phyloP scores from a whole-genome alignment of 2,329 filamentous ascomycete species.

The Ophiostoma angusticollis region DNA sequence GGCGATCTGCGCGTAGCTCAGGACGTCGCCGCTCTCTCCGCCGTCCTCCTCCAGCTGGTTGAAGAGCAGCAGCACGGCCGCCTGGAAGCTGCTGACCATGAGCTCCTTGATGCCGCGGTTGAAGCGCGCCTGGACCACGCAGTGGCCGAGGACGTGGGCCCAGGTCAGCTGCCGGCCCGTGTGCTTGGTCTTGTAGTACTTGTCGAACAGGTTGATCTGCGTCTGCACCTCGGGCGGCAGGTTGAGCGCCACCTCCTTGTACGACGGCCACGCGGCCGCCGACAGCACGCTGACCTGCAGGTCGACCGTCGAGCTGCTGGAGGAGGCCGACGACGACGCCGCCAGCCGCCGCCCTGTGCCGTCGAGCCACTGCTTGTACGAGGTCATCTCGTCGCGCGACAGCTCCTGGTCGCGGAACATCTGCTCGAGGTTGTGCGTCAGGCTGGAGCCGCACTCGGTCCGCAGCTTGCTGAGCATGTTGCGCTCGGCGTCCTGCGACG shows the following conservation, averaged over 20 bases:
- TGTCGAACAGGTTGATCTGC: constrained; percentile 71
- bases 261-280: constrained; percentile 83
- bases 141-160: constrained; percentile 90
- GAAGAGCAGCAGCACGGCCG: constrained; percentile 80
- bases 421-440: constrained; percentile 93
- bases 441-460: constrained; percentile 82
- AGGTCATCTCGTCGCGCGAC: constrained; percentile 81
- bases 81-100: constrained; percentile 83
- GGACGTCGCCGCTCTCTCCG: constrained; percentile 32
- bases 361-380: constrained; percentile 54
- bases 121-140: constrained; percentile 71
- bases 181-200: constrained; percentile 81
- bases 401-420: constrained; percentile 99
- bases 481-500: constrained; percentile 86
- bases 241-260: constrained; percentile 50
- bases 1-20: constrained; percentile 66
- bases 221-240: constrained; percentile 62
- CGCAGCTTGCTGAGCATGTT: constrained; percentile 90
- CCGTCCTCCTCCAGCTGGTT: constrained; percentile 42
- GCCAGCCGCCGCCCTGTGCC: constrained; percentile 32
- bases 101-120: constrained; percentile 73
- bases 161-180: constrained; percentile 75
- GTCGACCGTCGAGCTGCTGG: constrained; percentile 38
- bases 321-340: background rate
- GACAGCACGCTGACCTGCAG: constrained; percentile 85